phyloP scores from a whole-genome alignment of 331 rosid genomes.

The Acacia concinna region DNA sequence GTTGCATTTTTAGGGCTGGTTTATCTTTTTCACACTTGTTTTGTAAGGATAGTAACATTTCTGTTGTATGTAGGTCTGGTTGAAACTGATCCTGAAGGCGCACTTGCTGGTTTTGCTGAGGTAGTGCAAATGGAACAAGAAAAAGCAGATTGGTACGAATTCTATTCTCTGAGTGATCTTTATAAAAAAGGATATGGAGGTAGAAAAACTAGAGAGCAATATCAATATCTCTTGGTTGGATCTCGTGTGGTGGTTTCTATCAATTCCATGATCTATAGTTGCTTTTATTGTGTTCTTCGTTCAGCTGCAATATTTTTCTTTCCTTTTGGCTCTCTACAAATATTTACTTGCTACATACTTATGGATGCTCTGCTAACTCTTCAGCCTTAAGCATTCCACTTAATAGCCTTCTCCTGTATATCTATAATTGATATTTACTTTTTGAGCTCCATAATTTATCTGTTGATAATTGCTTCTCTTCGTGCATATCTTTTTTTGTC shows the following conservation, averaged over 20 bases:
- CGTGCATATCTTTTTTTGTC: constrained; percentile 1
- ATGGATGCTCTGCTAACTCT: neutral
- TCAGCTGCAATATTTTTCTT: constrained; percentile 5
- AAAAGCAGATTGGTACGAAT: constrained; percentile 87
- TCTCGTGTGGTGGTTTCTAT: constrained; percentile 13
- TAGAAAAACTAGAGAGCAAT: neutral
- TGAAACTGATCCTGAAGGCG: constrained; percentile 90
- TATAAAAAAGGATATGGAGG: constrained; percentile 1
- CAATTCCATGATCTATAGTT: constrained; percentile 5
- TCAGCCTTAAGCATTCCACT: neutral
- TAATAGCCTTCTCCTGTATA: neutral
- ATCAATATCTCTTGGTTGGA: neutral
- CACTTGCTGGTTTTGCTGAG: constrained; percentile 90
- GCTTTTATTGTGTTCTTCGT: neutral
- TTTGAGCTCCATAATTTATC: neutral
- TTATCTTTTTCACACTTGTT: constrained; percentile 11
- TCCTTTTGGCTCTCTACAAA: constrained; percentile 1
- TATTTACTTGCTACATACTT: neutral
- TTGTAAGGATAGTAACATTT: neutral
- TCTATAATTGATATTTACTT: neutral
- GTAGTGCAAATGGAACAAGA: constrained; percentile 91
- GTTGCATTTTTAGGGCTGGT: constrained; percentile 14
- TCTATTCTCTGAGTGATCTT: constrained; percentile 13
- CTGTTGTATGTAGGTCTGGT: constrained; percentile 62
- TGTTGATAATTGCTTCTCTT: neutral